Percentiles rank a stretch among this genome's conserved stretches.
Conservation (phyloP, 2,329 filamentous ascomycete genomes). For the Aspergillus neoniger region DNA sequence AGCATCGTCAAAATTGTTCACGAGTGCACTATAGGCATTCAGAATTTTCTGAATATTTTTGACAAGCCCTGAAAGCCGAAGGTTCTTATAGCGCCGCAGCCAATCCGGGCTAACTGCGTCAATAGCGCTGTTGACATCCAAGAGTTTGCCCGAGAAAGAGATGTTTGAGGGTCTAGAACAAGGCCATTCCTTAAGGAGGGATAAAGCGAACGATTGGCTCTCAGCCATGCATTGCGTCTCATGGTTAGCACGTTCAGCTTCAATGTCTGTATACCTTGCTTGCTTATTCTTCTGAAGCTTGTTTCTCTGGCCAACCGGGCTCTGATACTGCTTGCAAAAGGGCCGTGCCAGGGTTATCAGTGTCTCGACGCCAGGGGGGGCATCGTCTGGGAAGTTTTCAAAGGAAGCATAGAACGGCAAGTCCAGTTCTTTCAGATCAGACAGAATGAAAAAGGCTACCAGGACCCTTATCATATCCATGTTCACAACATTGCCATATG, state of each 20-base stretch:
- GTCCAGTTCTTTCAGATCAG: slow-evolving; percentile 40
- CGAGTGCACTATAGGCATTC: slow-evolving; percentile 27
- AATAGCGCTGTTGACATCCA: slow-evolving; percentile 35
- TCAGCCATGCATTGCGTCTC: slow-evolving; percentile 35
- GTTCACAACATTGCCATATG: slow-evolving; percentile 43
- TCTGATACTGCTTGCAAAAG: background rate
- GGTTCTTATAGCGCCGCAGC: slow-evolving; percentile 52
- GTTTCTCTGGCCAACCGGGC: background rate
- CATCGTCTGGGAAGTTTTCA: background rate
- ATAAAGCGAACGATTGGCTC: slow-evolving; percentile 42
- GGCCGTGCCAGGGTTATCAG: background rate
- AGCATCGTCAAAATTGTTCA: no score
- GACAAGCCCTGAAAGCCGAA: slow-evolving; percentile 50
- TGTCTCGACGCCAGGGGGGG: background rate
- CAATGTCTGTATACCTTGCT: slow-evolving; percentile 19
- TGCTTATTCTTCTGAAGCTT: slow-evolving; percentile 15
- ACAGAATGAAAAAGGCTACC: slow-evolving; percentile 47
- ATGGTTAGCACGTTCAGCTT: slow-evolving; percentile 24
- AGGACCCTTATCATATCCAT: slow-evolving; percentile 48
- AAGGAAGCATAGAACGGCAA: slow-evolving; percentile 32
- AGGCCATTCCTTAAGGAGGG: slow-evolving; percentile 52
- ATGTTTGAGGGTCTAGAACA: slow-evolving; percentile 34
- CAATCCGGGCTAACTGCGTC: slow-evolving; percentile 49
- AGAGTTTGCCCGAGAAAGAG: slow-evolving; percentile 22
- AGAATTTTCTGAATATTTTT: slow-evolving; percentile 47